A percentile compares a stretch with the other conserved stretches of the same genome.
Evolutionary conservation across 306 rosid genomes (phyloP).

Genomic region (Boehmeria nivea): DNA sequence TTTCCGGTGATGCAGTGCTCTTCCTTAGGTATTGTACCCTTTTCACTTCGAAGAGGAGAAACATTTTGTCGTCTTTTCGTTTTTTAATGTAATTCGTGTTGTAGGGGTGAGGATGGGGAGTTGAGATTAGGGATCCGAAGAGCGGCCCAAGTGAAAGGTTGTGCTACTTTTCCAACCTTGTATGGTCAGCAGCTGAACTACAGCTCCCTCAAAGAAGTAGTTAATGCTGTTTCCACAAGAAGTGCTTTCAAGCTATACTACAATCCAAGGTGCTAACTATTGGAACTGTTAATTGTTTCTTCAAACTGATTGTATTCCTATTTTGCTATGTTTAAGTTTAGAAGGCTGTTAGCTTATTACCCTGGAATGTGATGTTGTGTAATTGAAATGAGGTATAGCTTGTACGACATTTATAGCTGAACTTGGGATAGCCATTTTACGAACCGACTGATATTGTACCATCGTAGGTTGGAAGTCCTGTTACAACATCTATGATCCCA

Average conservation of each 20-base stretch:
- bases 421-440: no score
- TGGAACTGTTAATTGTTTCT: no score
- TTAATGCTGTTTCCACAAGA: constrained; percentile 54
- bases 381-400: no score
- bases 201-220: constrained; percentile 50
- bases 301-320: no score
- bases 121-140: constrained; percentile 85
- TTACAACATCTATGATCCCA: no score
- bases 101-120: constrained; percentile 87
- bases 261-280: constrained; percentile 66
- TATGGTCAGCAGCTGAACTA: constrained; percentile 51
- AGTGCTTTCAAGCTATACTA: constrained; percentile 62
- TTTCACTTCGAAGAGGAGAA: neutral
- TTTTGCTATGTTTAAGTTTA: no score
- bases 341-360: no score
- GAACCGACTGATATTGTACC: no score
- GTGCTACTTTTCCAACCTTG: constrained; percentile 38
- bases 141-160: constrained; percentile 71
- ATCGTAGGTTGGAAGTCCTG: no score
- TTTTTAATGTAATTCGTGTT: neutral
- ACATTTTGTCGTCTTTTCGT: neutral
- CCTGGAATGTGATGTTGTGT: no score
- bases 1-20: constrained; percentile 96
- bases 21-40: constrained; percentile 60
- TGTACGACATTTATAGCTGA: no score